These are phyloP conservation scores for Boletus mariae DNA, from an alignment of 1,284 basidiomycete species.

Conservation along the genomic window DNA sequence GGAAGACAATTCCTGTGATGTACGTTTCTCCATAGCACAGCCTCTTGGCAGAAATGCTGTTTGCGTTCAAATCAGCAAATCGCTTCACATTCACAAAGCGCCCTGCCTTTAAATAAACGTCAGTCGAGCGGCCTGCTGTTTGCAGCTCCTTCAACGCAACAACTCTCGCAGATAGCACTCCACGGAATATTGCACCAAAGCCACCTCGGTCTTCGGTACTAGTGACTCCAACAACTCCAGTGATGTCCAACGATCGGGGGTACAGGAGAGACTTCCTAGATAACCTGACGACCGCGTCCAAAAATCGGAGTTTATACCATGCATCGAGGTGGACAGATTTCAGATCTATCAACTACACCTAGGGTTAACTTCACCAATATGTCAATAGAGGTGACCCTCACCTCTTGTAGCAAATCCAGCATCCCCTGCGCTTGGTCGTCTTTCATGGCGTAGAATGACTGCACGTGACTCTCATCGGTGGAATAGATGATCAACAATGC, in stretches of 20 bases:
- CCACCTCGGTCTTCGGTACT: constrained; percentile 18
- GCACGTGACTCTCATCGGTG: constrained; percentile 13
- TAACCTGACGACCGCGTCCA: constrained; percentile 29
- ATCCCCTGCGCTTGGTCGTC: constrained; percentile 24
- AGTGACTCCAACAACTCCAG: constrained; percentile 14
- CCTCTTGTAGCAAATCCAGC: constrained; percentile 29
- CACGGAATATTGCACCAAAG: constrained; percentile 26
- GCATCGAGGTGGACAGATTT: constrained; percentile 20
- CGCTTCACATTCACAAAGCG: background rate
- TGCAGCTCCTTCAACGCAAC: constrained; percentile 28
- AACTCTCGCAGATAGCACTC: constrained; percentile 19
- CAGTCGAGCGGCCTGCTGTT: constrained; percentile 7
- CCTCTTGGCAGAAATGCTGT: constrained; percentile 29
- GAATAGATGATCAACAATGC: constrained; percentile 23
- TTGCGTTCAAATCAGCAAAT: constrained; percentile 3
- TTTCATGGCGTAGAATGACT: constrained; percentile 22
- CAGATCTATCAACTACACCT: constrained; percentile 23
- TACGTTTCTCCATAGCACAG: constrained; percentile 30
- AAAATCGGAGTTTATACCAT: constrained; percentile 30
- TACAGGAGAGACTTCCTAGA: constrained; percentile 28
- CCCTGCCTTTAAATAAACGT: constrained; percentile 21
- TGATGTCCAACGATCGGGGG: constrained; percentile 22
- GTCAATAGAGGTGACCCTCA: background rate
- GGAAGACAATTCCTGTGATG: constrained; percentile 28
- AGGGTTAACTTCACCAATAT: constrained; percentile 1